Percentiles rank a stretch among this genome's conserved stretches.
Conservation (phyloP, 2,329 filamentous ascomycete species). For the Bimuria novae-zelandiae region DNA sequence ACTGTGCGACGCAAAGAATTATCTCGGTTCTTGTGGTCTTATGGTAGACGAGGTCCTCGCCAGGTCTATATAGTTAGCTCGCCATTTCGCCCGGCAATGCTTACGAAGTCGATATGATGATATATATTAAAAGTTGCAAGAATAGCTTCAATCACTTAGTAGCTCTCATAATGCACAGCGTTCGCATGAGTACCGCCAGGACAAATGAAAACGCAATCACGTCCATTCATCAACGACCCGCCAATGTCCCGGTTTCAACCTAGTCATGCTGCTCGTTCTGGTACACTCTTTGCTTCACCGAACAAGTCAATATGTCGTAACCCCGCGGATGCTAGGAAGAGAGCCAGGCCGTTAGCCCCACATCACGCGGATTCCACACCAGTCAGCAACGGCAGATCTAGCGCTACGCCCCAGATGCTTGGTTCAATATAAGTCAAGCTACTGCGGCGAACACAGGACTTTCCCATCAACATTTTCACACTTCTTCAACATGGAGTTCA, state of each 20-base stretch:
- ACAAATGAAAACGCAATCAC: constrained; percentile 19
- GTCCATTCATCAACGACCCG: constrained; percentile 18
- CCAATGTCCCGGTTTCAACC: constrained; percentile 29
- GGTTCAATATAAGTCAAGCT: constrained; percentile 35
- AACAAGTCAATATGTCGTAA: constrained; percentile 22
- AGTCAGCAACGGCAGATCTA: constrained; percentile 39
- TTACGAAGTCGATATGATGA: constrained; percentile 2
- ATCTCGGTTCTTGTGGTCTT: constrained; percentile 44
- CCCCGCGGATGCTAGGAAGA: constrained; percentile 32
- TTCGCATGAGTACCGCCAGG: constrained; percentile 19
- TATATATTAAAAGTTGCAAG: constrained; percentile 12
- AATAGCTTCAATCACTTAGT: constrained; percentile 6
- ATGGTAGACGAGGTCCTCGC: constrained; percentile 44
- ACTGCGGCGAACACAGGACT: constrained; percentile 14
- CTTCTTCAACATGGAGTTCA: constrained; percentile 37
- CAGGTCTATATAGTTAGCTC: constrained; percentile 30
- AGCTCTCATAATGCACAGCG: constrained; percentile 20
- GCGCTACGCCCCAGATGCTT: constrained; percentile 23
- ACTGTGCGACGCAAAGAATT: constrained; percentile 60
- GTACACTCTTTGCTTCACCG: constrained; percentile 22
- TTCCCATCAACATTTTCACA: constrained; percentile 8
- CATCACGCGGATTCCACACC: constrained; percentile 36
- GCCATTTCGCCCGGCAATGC: background rate
- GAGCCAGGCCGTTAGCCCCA: constrained; percentile 38
- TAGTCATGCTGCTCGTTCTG: constrained; percentile 13